Percentiles rank a stretch among this genome's conserved stretches.
These are phyloP conservation scores for Aspergillus carlsbadensis DNA, from an alignment of 495 filamentous ascomycete genomes.

Conservation along the genomic window DNA sequence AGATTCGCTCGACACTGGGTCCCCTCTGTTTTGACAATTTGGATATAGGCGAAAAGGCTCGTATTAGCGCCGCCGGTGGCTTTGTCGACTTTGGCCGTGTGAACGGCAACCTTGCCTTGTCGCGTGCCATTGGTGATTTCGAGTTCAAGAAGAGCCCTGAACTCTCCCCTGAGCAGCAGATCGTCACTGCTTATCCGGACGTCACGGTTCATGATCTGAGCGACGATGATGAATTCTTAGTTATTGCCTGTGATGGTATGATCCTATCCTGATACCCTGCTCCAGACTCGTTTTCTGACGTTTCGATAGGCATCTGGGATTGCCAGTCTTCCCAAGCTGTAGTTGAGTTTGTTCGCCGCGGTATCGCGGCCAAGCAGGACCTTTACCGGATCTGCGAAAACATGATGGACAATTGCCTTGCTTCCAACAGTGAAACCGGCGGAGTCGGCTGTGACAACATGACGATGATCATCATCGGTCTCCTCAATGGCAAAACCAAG, in stretches of 20 bases:
- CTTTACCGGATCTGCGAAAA: conserved; percentile 95
- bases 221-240: conserved; percentile 94
- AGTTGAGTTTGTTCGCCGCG: conserved; percentile 92
- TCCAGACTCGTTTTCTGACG: not conserved
- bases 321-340: conserved; percentile 98
- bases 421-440: conserved; percentile 95
- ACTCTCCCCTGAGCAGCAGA: conserved; percentile 92
- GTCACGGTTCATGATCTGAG: conserved; percentile 84
- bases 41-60: conserved; percentile 81
- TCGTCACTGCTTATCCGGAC: conserved; percentile 95
- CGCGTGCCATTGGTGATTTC: conserved; percentile 96
- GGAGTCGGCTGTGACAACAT: conserved; percentile 99
- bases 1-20: not conserved
- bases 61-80: conserved; percentile 92
- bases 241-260: conserved; percentile 95
- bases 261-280: not conserved
- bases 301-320: conserved; percentile 89
- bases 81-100: conserved; percentile 99
- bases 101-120: conserved; percentile 97
- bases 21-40: conserved; percentile 17
- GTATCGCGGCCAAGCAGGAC: conserved; percentile 92
- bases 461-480: conserved; percentile 91
- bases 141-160: conserved; percentile 99
- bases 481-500: conserved; percentile 87
- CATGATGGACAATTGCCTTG: conserved; percentile 99